Evolutionary conservation across 1,284 basidiomycete species (phyloP), one percentile per base, ranked within the genome.

Genomic region (Xerocomus minutiporus): DNA sequence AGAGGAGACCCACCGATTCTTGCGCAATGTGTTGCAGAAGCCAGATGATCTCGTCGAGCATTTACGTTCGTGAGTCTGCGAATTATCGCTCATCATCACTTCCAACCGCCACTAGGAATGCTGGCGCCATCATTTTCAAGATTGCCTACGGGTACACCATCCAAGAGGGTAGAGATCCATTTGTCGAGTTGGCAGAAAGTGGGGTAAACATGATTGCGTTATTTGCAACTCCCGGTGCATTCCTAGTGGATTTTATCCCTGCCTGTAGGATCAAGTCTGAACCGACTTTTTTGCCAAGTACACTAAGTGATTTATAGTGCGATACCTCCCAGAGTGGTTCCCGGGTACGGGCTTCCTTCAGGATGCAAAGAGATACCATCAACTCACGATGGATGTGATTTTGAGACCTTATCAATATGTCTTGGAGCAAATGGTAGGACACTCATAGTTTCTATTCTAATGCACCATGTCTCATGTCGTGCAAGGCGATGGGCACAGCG

Each of bases 271-370:
- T 36, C 15, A n/a, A 41, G 5, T 9, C 23, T 13, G 1, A 32
- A 0, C 38, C 8, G 3, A 9, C 4, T 29, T 7, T 13, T 15
- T 28, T 28, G 17, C 38, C 20, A 20, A 8, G 31, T 20, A 11
- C 35, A 54, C 11, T 45, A 5, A 20, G 20, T 20, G 20, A 20
- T 20, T 20, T 20, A 20, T 28, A 74, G 72, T 82, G 48, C 68
- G 63, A 43, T 56, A 70, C 42, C 53, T 81, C 7, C 79, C 80
- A 0, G 71, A 74, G 52, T 80, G 78, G 79, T 50, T 79, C 5
- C 79, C 78, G 34, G 79, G 79, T 0, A 66, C 68, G 26, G 67
- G 71, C 0, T 81, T 80, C 64, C 63, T 78, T 57, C 62, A 61
- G 26, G 68, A 68, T 8, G 78, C 76, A 3, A 62, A 67, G 12